Evolutionary conservation across 352 stramenopile species (phyloP), one percentile per base, ranked within the genome.

Genomic region (Pythium dissimile): DNA sequence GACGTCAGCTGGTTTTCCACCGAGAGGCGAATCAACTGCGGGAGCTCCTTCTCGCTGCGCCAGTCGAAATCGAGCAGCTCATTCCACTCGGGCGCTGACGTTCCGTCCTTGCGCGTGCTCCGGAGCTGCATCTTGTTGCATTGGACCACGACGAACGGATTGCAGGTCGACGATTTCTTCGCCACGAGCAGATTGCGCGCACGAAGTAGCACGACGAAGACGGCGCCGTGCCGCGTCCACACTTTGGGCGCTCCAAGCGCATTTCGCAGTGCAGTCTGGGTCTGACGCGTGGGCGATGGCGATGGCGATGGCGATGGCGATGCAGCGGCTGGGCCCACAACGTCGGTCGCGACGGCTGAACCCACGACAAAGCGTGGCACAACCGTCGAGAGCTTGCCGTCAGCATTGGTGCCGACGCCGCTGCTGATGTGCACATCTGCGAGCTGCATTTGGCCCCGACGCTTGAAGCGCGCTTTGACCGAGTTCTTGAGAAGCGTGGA

Each of bases 21-120:
- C 15, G 73, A 65, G 30, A 91, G 45, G 5, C 75, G 73, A 0
- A 87, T 54, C 0, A 54, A 46, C 0, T 55, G 54, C 2, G 60
- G 50, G 2, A 61, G n/a, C 10, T 72, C 60, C 1, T 46, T 61
- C 2, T 56, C 42, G 26, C 54, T 45, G 34, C 60, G 45, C 77
- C 73, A 86, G 46, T 86, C 81, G 59, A 91, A 91, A 55, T 91
- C 81, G 26, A 91, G 88, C 2, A 89, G 47, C 35, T 91, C 81
- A 56, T 91, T 89, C 81, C 81, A 91, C 23, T 86, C 73, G 0
- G 81, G 81, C 1, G 72, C 59, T 21, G 82, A 80, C 15, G 75
- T 77, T 5, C 75, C 81, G 28, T 91, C 81, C 45, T 84, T 89
- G 1, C 81, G 77, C 5, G 77, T 84, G 49, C 80, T 90, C 50